Conservation (phyloP, 2,329 filamentous ascomycete species). For the Trichoderma koningii region DNA sequence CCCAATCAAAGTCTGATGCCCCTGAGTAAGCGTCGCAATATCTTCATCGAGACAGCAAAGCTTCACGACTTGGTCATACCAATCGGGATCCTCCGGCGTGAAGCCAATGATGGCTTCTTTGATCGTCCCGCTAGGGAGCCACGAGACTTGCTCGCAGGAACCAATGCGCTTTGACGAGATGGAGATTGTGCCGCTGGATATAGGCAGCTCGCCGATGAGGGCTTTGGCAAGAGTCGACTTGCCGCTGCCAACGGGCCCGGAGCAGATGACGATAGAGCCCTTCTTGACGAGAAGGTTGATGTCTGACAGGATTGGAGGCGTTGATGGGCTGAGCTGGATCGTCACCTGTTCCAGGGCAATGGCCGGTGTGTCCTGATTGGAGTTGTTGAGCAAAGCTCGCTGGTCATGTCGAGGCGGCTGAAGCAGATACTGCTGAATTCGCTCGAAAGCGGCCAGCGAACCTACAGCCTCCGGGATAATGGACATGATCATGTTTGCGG, state of each 20-base stretch:
- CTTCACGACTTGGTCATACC: background rate
- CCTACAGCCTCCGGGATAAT: conserved; percentile 23
- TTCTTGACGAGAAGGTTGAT: background rate
- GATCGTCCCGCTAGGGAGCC: background rate
- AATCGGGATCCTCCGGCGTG: conserved; percentile 1
- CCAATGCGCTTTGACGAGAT: background rate
- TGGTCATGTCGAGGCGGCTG: too few relatives aligned
- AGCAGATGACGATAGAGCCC: background rate
- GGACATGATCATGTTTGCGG: conserved; percentile 32
- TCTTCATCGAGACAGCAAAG: background rate
- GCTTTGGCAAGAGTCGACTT: conserved; percentile 6
- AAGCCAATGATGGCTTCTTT: background rate
- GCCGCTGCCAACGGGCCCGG: conserved; percentile 7
- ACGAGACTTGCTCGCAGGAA: conserved; percentile 12
- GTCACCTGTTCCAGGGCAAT: too few relatives aligned
- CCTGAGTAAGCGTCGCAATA: background rate
- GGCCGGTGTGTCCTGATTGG: too few relatives aligned
- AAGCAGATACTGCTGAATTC: too few relatives aligned
- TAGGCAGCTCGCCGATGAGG: conserved; percentile 2
- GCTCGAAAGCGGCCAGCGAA: too few relatives aligned
- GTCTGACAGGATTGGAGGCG: background rate
- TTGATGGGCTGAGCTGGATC: too few relatives aligned
- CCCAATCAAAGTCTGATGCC: background rate
- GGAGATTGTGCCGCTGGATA: background rate
- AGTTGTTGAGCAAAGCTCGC: too few relatives aligned